A percentile compares a stretch with the other conserved stretches of the same genome.
Evolutionary conservation across 2,329 filamentous ascomycete species (phyloP).

Genomic region (Cordyceps cicadae): DNA sequence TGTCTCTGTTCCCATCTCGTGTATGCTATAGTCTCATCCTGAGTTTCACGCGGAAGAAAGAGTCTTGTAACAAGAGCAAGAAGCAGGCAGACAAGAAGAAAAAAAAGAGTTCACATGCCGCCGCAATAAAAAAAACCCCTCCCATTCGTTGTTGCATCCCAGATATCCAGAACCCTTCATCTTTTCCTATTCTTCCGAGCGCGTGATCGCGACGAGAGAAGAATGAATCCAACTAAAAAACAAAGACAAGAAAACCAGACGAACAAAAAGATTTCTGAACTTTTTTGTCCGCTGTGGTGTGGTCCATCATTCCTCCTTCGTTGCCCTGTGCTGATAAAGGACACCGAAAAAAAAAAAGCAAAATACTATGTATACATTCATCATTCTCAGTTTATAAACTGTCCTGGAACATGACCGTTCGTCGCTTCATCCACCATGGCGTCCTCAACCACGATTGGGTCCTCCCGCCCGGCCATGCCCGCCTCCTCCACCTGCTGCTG

Average conservation of each 20-base stretch:
- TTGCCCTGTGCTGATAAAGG: not conserved
- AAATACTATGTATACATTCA: constrained; percentile 1
- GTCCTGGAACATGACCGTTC: constrained; percentile 10
- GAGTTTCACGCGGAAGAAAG: not conserved
- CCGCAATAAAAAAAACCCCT: not conserved
- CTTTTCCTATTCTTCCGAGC: not conserved
- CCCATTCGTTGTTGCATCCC: not conserved
- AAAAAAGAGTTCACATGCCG: not conserved
- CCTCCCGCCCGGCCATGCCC: not conserved
- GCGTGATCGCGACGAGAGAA: not conserved
- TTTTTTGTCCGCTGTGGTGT: not conserved
- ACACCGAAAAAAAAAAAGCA: not conserved
- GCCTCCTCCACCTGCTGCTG: constrained; percentile 24
- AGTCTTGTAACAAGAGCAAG: not conserved
- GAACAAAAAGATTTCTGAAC: not conserved
- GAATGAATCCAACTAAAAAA: not conserved
- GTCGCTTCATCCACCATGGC: constrained; percentile 5
- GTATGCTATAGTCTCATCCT: not conserved
- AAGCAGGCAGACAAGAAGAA: not conserved
- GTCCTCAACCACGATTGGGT: not conserved
- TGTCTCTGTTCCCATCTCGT: not conserved
- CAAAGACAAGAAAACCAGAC: not conserved
- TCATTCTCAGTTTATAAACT: constrained; percentile 7
- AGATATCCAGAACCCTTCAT: constrained; percentile 3
- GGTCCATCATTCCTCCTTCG: not conserved